Evolutionary conservation across 2,329 filamentous ascomycete species (phyloP), one percentile per base, ranked within the genome.

Genomic region (Botrytis galanthina): DNA sequence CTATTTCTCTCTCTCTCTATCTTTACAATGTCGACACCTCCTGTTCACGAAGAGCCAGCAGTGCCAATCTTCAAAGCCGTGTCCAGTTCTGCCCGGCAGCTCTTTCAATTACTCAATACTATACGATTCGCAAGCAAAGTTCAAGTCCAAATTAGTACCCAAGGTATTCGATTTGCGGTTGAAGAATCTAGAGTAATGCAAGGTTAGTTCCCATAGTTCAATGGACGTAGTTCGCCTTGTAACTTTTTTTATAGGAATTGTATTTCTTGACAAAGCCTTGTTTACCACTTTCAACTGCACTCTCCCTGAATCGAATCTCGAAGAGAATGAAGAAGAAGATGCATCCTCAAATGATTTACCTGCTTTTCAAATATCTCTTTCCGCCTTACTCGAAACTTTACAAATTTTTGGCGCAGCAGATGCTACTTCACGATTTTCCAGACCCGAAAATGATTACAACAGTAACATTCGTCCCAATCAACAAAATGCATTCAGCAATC

Each of bases 381-480:
- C 91, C 7, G 93, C 95, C 29, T 88, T 99, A 4, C 89, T 99
- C 71, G 96, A 98, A 83, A 97, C 95, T 0, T 87, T 99, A 12
- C 95, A 98, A 80, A 98, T 99, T 68, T 97, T 99, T 80, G 94
- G 94, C 68, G 90, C 95, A n/a, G 89, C 95, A 63, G 92, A 93
- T 76, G 86, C 90, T 9, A 77, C 72, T 77, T 85, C 84, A 59
- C 87, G 88, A 75, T 84, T 87, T 67, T 85, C 87, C 69, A 90
- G 87, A 78, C 84, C 86, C 10, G 89, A 91, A 20, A 84, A 86
- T 74, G 89, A 91, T 1, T 90, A 90, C 78, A 87, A 86, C 75
- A 89, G 87, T 81, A 90, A 89, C 77, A 82, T 90, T 57, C 86
- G 88, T 69, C 89, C 88, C 80, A 87, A 90, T 82, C 85, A 90